Percentiles rank a stretch among this genome's conserved stretches.
Conservation (phyloP, 345 rosid species). For the Syzygium aromaticum region DNA sequence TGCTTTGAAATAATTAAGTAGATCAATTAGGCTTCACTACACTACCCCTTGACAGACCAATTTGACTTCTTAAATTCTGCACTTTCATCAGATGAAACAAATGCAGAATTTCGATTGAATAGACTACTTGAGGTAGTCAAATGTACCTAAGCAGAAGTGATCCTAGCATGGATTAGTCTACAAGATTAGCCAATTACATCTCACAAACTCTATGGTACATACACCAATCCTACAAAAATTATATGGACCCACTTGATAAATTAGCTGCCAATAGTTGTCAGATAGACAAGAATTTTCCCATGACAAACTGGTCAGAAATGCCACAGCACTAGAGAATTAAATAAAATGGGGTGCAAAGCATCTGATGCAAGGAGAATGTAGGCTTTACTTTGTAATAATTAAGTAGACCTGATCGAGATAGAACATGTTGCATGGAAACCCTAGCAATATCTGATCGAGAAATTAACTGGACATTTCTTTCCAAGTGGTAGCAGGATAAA, state of each 20-base stretch:
- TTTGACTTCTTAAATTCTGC: background rate
- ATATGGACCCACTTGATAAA: background rate
- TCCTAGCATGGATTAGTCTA: background rate
- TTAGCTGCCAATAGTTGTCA: background rate
- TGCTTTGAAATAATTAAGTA: background rate
- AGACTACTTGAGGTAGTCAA: background rate
- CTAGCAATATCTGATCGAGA: background rate
- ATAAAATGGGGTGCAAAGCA: background rate
- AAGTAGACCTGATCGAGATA: too few relatives aligned
- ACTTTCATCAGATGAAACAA: background rate
- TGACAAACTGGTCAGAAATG: background rate
- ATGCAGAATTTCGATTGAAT: background rate
- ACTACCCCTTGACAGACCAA: background rate
- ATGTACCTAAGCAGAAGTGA: background rate
- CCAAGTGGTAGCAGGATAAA: background rate
- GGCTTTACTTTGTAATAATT: background rate
- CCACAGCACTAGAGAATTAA: background rate
- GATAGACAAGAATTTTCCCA: background rate
- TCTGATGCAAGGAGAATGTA: background rate
- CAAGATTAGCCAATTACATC: background rate
- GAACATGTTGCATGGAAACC: background rate
- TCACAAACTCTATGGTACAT: background rate
- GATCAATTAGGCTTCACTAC: background rate
- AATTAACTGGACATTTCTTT: background rate
- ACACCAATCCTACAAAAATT: background rate